Evolutionary conservation across 306 rosid species (phyloP), one percentile per base, ranked within the genome.

Genomic region (Inga leiocalycina): DNA sequence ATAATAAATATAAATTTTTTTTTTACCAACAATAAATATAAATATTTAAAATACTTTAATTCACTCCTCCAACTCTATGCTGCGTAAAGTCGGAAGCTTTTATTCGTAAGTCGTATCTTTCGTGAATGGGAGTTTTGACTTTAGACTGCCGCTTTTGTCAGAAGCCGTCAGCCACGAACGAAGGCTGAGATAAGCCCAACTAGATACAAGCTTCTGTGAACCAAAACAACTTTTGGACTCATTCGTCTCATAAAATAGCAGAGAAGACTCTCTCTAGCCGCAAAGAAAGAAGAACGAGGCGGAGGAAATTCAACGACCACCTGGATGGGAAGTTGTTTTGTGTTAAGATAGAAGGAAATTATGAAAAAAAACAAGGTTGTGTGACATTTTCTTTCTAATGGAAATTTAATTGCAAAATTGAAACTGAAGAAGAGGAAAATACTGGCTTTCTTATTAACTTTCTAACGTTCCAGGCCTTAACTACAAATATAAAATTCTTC

Each of bases 401-500:
- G 30, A 59, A 59, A 59, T 22, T 22, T n/a, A 1, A 8, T 24
- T 3, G 72, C 4, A n/a, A 11, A 8, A 69, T 41, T n/a, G 37
- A 67, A 84, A 81, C 70, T 69, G 65, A 8, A 12, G 65, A 8
- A 16, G 57, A 56, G 52, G 15, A 9, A 69, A 69, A 85, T 35
- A 71, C 75, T 39, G 39, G 79, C 69, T 71, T 76, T 80, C 39
- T 86, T 82, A 86, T 82, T 82, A 80, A 83, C 77, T 62, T 79
- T 81, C 80, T 76, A 84, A 62, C 72, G 76, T 88, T 85, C 80
- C 84, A 89, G 90, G 89, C 90, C 87, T 85, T 87, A 89, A 84
- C 73, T 82, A 61, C 81, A 79, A 67, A 71, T 75, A 78, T 80
- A 76, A 84, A 87, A 93, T 86, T 83, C 84, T 86, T 91, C 93